Evolutionary conservation across 768 basidiomycete genomes (phyloP).

Genomic region (Amanita pallidorosea): DNA sequence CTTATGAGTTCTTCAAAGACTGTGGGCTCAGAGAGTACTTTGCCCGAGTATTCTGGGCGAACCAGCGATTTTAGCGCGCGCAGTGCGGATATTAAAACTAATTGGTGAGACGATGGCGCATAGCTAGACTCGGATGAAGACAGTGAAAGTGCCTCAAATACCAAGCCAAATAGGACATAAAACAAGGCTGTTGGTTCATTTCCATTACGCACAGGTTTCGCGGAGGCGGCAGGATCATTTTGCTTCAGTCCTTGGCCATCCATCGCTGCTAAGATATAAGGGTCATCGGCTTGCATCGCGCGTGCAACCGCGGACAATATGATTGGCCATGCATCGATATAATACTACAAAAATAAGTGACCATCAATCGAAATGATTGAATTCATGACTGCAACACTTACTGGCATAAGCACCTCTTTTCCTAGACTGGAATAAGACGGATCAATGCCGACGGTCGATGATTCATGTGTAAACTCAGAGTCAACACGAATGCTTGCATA

Average conservation of each 20-base stretch:
- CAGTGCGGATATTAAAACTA: slow-evolving; percentile 50
- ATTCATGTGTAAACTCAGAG: slow-evolving; percentile 74
- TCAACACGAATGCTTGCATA: slow-evolving; percentile 88
- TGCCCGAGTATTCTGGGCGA: slow-evolving; percentile 68
- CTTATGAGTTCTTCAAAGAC: slow-evolving; percentile 87
- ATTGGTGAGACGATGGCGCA: slow-evolving; percentile 27
- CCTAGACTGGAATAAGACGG: slow-evolving; percentile 82
- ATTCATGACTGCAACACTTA: slow-evolving; percentile 29
- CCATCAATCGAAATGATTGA: not conserved
- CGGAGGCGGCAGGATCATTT: slow-evolving; percentile 12
- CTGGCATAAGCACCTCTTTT: slow-evolving; percentile 84
- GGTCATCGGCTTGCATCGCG: slow-evolving; percentile 61
- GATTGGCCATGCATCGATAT: slow-evolving; percentile 68
- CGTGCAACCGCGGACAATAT: slow-evolving; percentile 82
- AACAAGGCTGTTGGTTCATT: slow-evolving; percentile 74
- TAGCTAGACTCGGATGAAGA: slow-evolving; percentile 51
- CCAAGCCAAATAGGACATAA: slow-evolving; percentile 85
- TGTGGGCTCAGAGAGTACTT: slow-evolving; percentile 66
- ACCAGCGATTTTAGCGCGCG: slow-evolving; percentile 77
- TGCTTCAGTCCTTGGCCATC: slow-evolving; percentile 49
- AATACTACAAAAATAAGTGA: slow-evolving; percentile 51
- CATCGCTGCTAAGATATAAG: slow-evolving; percentile 67
- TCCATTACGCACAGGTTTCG: slow-evolving; percentile 16
- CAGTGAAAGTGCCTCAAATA: slow-evolving; percentile 75
- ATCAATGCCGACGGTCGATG: slow-evolving; percentile 66